Evolutionary conservation across 2,329 filamentous ascomycete species (phyloP), one percentile per base, ranked within the genome.

Genomic region (Xylariales sp.): DNA sequence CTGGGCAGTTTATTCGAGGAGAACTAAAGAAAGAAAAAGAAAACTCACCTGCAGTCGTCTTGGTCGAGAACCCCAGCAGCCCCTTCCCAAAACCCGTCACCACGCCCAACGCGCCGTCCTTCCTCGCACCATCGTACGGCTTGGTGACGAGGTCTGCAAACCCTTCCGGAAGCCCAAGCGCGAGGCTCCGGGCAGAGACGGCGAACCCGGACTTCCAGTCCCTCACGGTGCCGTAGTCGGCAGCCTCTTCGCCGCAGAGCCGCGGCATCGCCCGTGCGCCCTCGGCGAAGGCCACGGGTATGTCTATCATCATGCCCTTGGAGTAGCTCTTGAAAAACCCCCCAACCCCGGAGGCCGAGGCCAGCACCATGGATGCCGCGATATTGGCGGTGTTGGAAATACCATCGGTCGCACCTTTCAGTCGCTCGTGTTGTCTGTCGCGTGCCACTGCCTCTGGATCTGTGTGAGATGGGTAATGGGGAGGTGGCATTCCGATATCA

Each of bases 211-310:
- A 55, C 24, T 57, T 55, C 49, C 52, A 58, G 23, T 60, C 57
- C 5, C 45, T 52, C 4, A 66, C 52, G 3, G 53, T 43, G 1
- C 54, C 54, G 29, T 62, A 50, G 5, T 59, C 46, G 21, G 51
- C 47, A 3, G 57, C 48, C 11, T 59, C 48, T 23, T 65, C 60
- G 5, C 62, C 61, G 37, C 63, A 65, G 5, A 65, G 39, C 13
- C 43, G 53, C 0, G 63, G 63, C 1, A 59, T 45, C 4, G 51
- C 51, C 18, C 55, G 52, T 11, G 65, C 42, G 1, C 61, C 62
- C 36, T 66, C 59, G 2, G 61, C 42, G 4, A 55, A 35, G 1
- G 63, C 62, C 4, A 58, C 46, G 0, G 62, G 62, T 17, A 66
- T 43, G 32, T 65, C 60, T 2, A 66, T 54, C 3, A 59, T 32